These are phyloP conservation scores for Fusarium concolor DNA, from an alignment of 2,329 filamentous ascomycete species.

Conservation along the genomic window DNA sequence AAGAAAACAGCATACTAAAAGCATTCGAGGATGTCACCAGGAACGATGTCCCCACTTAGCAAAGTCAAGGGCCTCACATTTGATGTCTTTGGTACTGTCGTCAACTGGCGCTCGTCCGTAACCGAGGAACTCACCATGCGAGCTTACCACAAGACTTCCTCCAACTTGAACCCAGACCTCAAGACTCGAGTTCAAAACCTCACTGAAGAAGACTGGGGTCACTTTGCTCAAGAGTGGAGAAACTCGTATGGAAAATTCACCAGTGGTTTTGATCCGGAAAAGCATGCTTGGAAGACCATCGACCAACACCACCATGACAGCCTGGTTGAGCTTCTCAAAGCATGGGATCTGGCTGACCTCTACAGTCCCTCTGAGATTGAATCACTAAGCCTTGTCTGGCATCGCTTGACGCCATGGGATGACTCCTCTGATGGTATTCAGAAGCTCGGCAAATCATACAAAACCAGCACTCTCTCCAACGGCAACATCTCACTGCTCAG, in stretches of 20 bases:
- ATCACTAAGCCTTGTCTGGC: constrained; percentile 76
- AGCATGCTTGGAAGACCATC: constrained; percentile 72
- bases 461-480: constrained; percentile 78
- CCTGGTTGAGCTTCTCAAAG: constrained; percentile 67
- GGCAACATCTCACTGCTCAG: constrained; percentile 75
- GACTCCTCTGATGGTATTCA: constrained; percentile 70
- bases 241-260: constrained; percentile 73
- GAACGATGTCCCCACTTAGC: constrained; percentile 42
- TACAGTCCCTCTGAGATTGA: constrained; percentile 73
- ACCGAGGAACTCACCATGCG: constrained; percentile 66
- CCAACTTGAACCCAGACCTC: constrained; percentile 61
- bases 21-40: constrained; percentile 42
- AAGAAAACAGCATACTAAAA: not conserved
- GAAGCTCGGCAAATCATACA: constrained; percentile 61
- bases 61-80: constrained; percentile 72
- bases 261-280: constrained; percentile 59
- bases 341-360: constrained; percentile 67
- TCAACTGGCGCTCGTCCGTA: constrained; percentile 80
- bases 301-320: constrained; percentile 77
- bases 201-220: constrained; percentile 68
- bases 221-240: constrained; percentile 78
- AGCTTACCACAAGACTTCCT: constrained; percentile 60
- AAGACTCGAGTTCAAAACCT: constrained; percentile 63
- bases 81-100: constrained; percentile 83
- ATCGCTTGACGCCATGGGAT: constrained; percentile 75